Evolutionary conservation across 2,329 filamentous ascomycete genomes (phyloP), one percentile per base, ranked within the genome.

Genomic region (Chaetoscypha palmicola): DNA sequence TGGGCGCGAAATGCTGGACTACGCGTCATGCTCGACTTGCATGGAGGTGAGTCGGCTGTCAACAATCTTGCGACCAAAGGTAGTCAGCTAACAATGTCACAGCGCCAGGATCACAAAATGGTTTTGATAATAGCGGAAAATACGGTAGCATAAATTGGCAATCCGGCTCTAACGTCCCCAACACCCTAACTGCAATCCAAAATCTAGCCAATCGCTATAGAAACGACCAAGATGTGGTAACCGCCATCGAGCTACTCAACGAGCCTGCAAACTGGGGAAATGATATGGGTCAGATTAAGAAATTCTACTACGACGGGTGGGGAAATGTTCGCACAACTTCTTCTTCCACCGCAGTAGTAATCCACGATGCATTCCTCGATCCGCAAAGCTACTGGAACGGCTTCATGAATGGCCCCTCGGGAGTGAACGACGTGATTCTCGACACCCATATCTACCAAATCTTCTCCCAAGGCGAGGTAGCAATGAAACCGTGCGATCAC

Each of bases 11-110:
- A 59, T 34, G 68, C 73, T 34, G 74, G 75, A 3, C 59, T 85
- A 38, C 81, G 81, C 56, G 76, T 84, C 32, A 72, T 82, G 63
- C 71, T 86, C 53, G 81, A 86, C 58, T 63, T 85, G 17, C 81
- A 86, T 56, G 81, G 80, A 52, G 76, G 75, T 77, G 61, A 60
- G 71, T 65, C 3, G 2, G 21, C 17, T 28, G 14, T n/a, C n/a
- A n/a, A n/a, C n/a, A n/a, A n/a, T n/a, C 2, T 2, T 1, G 9
- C 22, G 2, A 2, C n/a, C 16, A 14, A 10, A 2, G 4, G 16
- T 9, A 8, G 7, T 35, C 2, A 10, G 7, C 38, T 41, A 21
- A 41, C 21, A 12, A 4, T 22, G 2, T 12, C 14, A 2, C 12
- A 56, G 76, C 77, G 23, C 74, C 77, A 14, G 71, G 72, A 5